These are phyloP conservation scores for Lithocarpus polystachyus DNA, from an alignment of 306 rosid species.

Conservation along the genomic window DNA sequence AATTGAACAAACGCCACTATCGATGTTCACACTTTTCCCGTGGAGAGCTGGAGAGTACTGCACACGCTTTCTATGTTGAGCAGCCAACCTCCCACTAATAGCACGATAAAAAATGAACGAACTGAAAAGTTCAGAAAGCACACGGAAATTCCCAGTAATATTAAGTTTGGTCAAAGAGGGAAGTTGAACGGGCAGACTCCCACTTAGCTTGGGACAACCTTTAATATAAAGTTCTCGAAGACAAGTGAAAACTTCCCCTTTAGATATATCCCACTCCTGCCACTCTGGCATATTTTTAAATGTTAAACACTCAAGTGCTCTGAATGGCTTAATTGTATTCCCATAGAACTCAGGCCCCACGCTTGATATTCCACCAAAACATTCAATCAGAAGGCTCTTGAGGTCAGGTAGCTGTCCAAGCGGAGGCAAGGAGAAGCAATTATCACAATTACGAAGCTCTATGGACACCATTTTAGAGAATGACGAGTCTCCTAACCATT, in stretches of 20 bases:
- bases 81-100: too few species aligned
- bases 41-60: too few species aligned
- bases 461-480: too few species aligned
- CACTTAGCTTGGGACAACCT: conserved; percentile 22
- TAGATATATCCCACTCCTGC: conserved; percentile 26
- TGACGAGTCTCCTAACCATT: too few species aligned
- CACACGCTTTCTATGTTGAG: too few species aligned
- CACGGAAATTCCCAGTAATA: too few species aligned
- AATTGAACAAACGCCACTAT: too few species aligned
- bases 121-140: too few species aligned
- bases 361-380: conserved; percentile 14
- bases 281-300: conserved; percentile 23
- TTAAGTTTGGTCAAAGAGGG: conserved; percentile 30
- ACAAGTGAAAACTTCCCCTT: conserved; percentile 7
- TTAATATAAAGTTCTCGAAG: conserved; percentile 28
- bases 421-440: too few species aligned
- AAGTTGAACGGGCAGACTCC: conserved; percentile 29
- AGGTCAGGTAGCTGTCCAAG: not conserved
- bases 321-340: conserved; percentile 9
- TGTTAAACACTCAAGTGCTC: conserved; percentile 27
- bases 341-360: conserved; percentile 33
- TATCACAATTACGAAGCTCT: not conserved
- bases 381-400: conserved; percentile 27
- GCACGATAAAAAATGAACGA: too few species aligned
- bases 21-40: too few species aligned